Evolutionary conservation across 805 yeast species (phyloP).

Genomic region (Tetrapisispora taiwanensis): DNA sequence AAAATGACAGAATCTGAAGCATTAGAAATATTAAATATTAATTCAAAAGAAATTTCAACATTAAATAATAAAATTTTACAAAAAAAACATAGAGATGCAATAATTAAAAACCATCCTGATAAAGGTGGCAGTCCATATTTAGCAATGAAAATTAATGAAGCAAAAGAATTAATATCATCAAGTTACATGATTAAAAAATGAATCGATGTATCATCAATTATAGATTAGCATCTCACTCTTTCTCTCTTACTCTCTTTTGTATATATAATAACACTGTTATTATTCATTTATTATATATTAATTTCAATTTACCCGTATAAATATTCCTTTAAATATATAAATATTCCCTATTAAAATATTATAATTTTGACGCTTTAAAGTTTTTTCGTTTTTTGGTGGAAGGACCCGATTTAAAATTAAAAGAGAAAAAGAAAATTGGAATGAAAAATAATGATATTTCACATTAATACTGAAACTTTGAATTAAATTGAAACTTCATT

Average conservation of each 20-base stretch:
- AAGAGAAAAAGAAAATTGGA: too few relatives aligned
- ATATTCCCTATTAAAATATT: too few relatives aligned
- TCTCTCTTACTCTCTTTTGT: too few relatives aligned
- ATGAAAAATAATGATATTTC: too few relatives aligned
- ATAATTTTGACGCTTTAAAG: too few relatives aligned
- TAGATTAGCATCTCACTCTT: too few relatives aligned
- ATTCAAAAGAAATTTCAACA: constrained; percentile 43
- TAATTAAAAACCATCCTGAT: constrained; percentile 90
- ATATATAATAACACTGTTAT: background rate
- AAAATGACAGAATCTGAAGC: constrained; percentile 68
- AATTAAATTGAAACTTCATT: too few relatives aligned
- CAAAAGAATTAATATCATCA: constrained; percentile 41
- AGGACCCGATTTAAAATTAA: too few relatives aligned
- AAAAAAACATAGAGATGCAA: constrained; percentile 71
- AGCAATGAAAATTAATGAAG: constrained; percentile 89
- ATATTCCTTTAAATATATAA: too few relatives aligned
- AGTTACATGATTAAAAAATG: constrained; percentile 2
- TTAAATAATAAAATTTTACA: constrained; percentile 45
- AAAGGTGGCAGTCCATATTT: constrained; percentile 84
- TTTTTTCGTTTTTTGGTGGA: too few relatives aligned
- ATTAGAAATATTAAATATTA: constrained; percentile 49
- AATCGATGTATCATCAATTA: background rate
- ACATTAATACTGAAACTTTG: too few relatives aligned
- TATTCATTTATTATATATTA: background rate
- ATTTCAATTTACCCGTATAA: too few relatives aligned